Evolutionary conservation across 768 basidiomycete species (phyloP).

Genomic region (Tulasnella calospora): DNA sequence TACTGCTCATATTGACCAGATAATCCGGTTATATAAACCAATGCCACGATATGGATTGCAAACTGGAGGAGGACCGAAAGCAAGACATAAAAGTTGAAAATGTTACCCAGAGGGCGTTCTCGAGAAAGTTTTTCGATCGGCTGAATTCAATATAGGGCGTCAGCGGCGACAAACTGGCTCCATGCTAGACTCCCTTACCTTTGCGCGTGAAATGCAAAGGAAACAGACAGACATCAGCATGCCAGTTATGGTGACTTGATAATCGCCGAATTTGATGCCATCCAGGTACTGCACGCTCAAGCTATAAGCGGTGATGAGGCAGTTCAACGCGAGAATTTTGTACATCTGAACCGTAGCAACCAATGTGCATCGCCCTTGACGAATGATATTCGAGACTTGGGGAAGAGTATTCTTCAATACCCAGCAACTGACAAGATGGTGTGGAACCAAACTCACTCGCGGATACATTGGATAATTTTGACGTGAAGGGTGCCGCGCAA

Average conservation of each 20-base stretch:
- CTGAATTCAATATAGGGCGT: constrained; percentile 41
- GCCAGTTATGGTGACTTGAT: constrained; percentile 94
- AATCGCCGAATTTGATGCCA: constrained; percentile 99
- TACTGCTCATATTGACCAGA: constrained; percentile 69
- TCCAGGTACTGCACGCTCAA: constrained; percentile 96
- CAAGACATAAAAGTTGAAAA: constrained; percentile 94
- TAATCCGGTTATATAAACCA: constrained; percentile 90
- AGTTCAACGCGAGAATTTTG: constrained; percentile 96
- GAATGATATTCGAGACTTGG: constrained; percentile 90
- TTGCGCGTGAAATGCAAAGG: constrained; percentile 94
- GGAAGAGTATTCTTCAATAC: not conserved
- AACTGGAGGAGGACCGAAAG: constrained; percentile 90
- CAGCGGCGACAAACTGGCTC: not conserved
- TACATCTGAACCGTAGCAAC: constrained; percentile 99
- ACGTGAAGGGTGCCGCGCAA: constrained; percentile 97
- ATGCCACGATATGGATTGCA: constrained; percentile 80
- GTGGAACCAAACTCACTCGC: constrained; percentile 62
- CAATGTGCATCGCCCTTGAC: constrained; percentile 96
- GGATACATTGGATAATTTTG: constrained; percentile 93
- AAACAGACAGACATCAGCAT: constrained; percentile 98
- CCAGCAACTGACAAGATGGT: not conserved
- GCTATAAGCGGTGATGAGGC: constrained; percentile 97
- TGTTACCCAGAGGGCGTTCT: constrained; percentile 89
- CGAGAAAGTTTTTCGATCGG: constrained; percentile 94
- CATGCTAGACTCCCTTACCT: constrained; percentile 49